These are phyloP conservation scores for Lachnellula hyalina DNA, from an alignment of 2,329 filamentous ascomycete species.

Conservation along the genomic window DNA sequence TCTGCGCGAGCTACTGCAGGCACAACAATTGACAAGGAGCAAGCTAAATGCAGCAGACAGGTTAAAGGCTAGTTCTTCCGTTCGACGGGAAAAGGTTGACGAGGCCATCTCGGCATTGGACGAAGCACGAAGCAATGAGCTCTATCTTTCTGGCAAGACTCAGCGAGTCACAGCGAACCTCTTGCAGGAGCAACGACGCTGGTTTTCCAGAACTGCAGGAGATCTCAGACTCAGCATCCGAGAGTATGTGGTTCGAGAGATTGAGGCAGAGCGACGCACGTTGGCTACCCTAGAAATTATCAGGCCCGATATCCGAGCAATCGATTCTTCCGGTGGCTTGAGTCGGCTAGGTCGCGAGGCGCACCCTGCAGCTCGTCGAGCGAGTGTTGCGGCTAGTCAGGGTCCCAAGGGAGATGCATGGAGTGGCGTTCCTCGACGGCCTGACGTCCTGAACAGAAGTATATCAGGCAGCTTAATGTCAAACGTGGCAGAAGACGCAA, in stretches of 20 bases:
- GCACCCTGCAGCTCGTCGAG: conserved; percentile 67
- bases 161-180: conserved; percentile 85
- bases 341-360: conserved; percentile 84
- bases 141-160: conserved; percentile 78
- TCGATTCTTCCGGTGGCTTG: conserved; percentile 85
- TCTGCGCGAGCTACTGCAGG: conserved; percentile 85
- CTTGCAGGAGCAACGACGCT: conserved; percentile 79
- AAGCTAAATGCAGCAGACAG: conserved; percentile 84
- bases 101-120: conserved; percentile 90
- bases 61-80: conserved; percentile 78
- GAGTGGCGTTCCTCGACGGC: conserved; percentile 79
- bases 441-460: conserved; percentile 72
- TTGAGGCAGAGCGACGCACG: conserved; percentile 89
- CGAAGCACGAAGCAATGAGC: conserved; percentile 77
- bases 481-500: conserved; percentile 58
- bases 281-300: conserved; percentile 91
- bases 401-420: conserved; percentile 97
- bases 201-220: conserved; percentile 81
- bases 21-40: conserved; percentile 77
- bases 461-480: conserved; percentile 67
- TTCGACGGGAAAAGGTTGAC: conserved; percentile 92
- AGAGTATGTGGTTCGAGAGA: conserved; percentile 90
- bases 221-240: conserved; percentile 79
- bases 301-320: conserved; percentile 84
- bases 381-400: conserved; percentile 79